Conservation (phyloP, 805 yeast species). For the Candida silvatica region DNA sequence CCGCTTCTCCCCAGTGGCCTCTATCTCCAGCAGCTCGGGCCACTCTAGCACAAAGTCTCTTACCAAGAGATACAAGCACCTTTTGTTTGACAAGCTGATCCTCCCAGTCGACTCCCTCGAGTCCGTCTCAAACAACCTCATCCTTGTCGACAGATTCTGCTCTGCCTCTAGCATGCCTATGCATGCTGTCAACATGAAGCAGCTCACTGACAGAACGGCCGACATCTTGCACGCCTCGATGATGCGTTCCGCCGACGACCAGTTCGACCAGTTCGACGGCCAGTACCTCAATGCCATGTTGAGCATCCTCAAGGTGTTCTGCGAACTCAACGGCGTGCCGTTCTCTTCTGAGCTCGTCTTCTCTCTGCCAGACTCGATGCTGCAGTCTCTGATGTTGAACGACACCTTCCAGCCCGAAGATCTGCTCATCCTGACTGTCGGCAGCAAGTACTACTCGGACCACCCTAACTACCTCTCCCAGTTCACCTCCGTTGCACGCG, state of each 20-base stretch:
- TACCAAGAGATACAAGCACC: slow-evolving; percentile 7
- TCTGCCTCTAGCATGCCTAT: slow-evolving; percentile 23
- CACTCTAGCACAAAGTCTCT: background rate
- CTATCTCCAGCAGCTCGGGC: background rate
- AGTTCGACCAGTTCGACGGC: slow-evolving; percentile 8
- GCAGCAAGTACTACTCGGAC: slow-evolving; percentile 13
- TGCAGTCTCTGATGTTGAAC: slow-evolving; percentile 16
- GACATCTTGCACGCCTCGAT: slow-evolving; percentile 60
- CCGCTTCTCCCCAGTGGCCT: background rate
- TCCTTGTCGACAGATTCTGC: slow-evolving; percentile 20
- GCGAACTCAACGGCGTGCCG: slow-evolving; percentile 20
- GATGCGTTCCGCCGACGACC: slow-evolving; percentile 12
- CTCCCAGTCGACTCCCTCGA: slow-evolving; percentile 20
- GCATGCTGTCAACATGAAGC: slow-evolving; percentile 47
- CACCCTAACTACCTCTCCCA: slow-evolving; percentile 8
- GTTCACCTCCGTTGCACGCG: slow-evolving; percentile 9
- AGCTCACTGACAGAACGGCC: slow-evolving; percentile 59
- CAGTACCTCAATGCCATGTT: slow-evolving; percentile 29
- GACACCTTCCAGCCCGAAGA: slow-evolving; percentile 11
- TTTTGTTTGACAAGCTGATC: slow-evolving; percentile 15
- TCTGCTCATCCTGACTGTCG: slow-evolving; percentile 17
- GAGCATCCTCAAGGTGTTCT: slow-evolving; percentile 24
- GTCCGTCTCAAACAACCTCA: slow-evolving; percentile 21
- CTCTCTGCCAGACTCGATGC: slow-evolving; percentile 18
- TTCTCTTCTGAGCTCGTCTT: slow-evolving; percentile 25